Evolutionary conservation across 306 rosid genomes (phyloP).

Genomic region (Malus sylvestris): DNA sequence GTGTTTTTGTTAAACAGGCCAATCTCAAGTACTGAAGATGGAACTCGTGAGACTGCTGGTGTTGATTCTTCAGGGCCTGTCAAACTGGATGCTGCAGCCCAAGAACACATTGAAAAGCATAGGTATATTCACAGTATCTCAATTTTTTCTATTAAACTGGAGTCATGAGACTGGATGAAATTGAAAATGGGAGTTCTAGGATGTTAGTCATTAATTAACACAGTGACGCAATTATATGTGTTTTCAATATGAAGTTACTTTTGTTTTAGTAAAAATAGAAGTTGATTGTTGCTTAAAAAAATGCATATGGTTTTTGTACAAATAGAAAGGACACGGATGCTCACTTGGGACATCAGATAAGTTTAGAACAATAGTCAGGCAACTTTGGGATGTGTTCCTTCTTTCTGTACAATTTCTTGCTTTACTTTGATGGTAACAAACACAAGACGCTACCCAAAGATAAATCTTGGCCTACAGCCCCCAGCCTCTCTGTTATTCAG

Average conservation of each 20-base stretch:
- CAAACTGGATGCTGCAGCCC: constrained; percentile 70
- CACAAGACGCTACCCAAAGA: background rate
- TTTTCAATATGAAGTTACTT: background rate
- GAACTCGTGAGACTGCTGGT: constrained; percentile 35
- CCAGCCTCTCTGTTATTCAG: background rate
- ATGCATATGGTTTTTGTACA: background rate
- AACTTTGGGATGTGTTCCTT: background rate
- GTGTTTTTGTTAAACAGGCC: constrained; percentile 42
- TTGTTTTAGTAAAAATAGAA: background rate
- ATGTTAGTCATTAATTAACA: background rate
- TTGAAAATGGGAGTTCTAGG: background rate
- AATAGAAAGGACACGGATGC: background rate
- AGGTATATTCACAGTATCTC: constrained; percentile 29
- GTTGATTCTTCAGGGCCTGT: constrained; percentile 44
- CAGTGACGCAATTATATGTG: background rate
- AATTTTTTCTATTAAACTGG: background rate
- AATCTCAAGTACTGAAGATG: constrained; percentile 39
- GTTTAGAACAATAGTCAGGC: background rate
- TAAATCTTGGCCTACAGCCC: background rate
- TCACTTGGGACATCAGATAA: background rate
- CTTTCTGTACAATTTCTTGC: background rate
- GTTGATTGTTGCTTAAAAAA: background rate
- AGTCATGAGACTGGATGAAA: background rate
- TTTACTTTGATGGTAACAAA: background rate
- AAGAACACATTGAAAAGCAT: constrained; percentile 73